Evolutionary conservation across 495 filamentous ascomycete genomes (phyloP), one percentile per base, ranked within the genome.

Genomic region (Bombardia bombarda): DNA sequence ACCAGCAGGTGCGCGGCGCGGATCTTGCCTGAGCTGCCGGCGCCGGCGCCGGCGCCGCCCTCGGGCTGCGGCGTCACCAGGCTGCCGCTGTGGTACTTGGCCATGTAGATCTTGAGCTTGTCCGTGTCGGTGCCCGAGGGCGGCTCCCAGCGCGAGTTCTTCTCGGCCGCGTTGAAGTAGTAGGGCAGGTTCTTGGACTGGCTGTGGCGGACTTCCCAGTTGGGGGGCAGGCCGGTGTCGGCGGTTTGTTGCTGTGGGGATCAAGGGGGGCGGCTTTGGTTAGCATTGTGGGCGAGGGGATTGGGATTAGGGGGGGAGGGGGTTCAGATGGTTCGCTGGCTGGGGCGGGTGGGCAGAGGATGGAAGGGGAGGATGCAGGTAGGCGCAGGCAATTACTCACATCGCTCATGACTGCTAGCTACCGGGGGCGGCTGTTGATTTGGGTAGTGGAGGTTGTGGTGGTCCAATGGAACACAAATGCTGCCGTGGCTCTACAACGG

Each of bases 131-230:
- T 87, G 32, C 82, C 87, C 8, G 72, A 51, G 19, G 92, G 92
- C 4, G 92, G 92, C 53, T 97, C 90, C 92, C 92, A 98, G 61
- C 84, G 77, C 38, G 92, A 97, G 52, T 82, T 79, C 56, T 86
- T 87, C 36, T 84, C 84, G 21, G 61, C 61, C 20, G 83, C 63
- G 66, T 94, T 92, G 83, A 94, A 97, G 68, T 96, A 98, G 70
- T 98, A 98, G 26, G 92, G 92, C 13, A 97, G 84, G 64, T 92
- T 93, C 69, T 95, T 97, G 62, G 86, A 90, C 68, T 94, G 90
- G 60, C 86, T 93, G 67, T 90, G 86, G 53, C 89, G 86, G 56
- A 97, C 87, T 66, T 95, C 89, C 92, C 92, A 96, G 58, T 79
- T 74, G 4, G 76, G 57, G 33, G 92, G 92, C 41, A 98, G 79